Base-by-base conservation (phyloP, 2,329 filamentous ascomycete species). In the Talaromyces sp. region DNA sequence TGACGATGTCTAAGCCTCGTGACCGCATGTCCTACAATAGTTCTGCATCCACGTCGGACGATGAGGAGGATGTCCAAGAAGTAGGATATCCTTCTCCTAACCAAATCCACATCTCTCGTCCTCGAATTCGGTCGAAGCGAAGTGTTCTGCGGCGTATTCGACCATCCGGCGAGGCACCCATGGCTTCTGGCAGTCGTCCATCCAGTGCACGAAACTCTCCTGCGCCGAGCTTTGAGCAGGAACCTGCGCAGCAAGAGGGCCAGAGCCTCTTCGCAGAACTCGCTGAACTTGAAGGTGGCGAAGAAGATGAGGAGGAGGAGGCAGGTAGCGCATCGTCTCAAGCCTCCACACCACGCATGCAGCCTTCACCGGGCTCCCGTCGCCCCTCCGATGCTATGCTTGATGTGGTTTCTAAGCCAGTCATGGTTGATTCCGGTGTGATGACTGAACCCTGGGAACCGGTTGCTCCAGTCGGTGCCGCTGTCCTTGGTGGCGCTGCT, bases 201-300 rank as follows among this genome's bases (percentile, higher is more conserved):
- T 70, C 71, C n/a, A 73, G 67, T 54, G 70, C 75, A 4, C 77
- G 76, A 52, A 77, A 82, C 56, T 80, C 77, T n/a, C 82, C 82
- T 10, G 79, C 81, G 9, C 69, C 77, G 24, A 83, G 79, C 62
- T 76, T 82, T 58, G 74, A 73, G 40, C 76, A 75, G 52, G 76
- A 74, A 47, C 67, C 74, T 29, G 74, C 72, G 37, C 77, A 76
- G n/a, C 73, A 76, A 46, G 77, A 77, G 58, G 82, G 84, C 14
- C 90, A 96, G 76, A 97, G 89, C 66, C 79, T 99, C 46, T 96
- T 94, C 69, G 91, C 91, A 36, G 94, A 99, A 72, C 82, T 99
- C 37, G 90, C 89, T 48, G 90, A 91, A 60, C 77, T 97, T 39
- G 87, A 85, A 56, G 85, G 85, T 51, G 78, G 67, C 58, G 87